Evolutionary conservation across 2,329 filamentous ascomycete species (phyloP).

Genomic region (Colletotrichum tabaci): DNA sequence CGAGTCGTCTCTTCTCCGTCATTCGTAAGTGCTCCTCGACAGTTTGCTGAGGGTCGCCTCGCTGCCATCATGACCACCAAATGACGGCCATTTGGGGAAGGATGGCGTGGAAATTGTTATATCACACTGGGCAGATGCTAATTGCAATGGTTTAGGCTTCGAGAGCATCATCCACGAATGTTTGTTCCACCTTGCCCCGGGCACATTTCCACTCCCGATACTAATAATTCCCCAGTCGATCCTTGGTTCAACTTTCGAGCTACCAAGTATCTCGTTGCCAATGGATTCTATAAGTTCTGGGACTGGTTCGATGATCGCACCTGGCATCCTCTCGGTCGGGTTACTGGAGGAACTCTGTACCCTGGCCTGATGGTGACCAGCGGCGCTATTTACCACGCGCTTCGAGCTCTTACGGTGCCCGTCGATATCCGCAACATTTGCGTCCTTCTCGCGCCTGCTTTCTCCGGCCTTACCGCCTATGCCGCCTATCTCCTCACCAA

Average conservation of each 20-base stretch:
- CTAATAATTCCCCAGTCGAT: slow-evolving; percentile 77
- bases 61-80: slow-evolving; percentile 23
- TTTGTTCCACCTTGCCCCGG: slow-evolving; percentile 65
- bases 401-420: slow-evolving; percentile 89
- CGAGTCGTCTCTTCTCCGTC: slow-evolving; percentile 96
- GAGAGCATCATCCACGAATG: slow-evolving; percentile 99
- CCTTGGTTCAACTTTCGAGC: slow-evolving; percentile 99
- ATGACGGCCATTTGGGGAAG: slow-evolving; percentile 3
- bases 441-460: slow-evolving; percentile 93
- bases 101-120: not conserved
- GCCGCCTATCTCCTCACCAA: slow-evolving; percentile 96
- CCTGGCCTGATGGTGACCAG: slow-evolving; percentile 99
- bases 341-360: slow-evolving; percentile 98
- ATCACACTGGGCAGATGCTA: slow-evolving; percentile 47
- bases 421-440: slow-evolving; percentile 99
- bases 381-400: slow-evolving; percentile 94
- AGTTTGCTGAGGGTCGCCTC: slow-evolving; percentile 17
- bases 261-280: slow-evolving; percentile 95
- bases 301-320: slow-evolving; percentile 99
- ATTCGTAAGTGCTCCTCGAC: slow-evolving; percentile 79
- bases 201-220: slow-evolving; percentile 35
- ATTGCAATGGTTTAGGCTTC: slow-evolving; percentile 74
- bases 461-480: slow-evolving; percentile 93
- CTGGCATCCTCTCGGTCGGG: slow-evolving; percentile 98
- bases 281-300: slow-evolving; percentile 99